phyloP scores from a whole-genome alignment of 148 eudicot genomes.

The Rhododendron vialii region DNA sequence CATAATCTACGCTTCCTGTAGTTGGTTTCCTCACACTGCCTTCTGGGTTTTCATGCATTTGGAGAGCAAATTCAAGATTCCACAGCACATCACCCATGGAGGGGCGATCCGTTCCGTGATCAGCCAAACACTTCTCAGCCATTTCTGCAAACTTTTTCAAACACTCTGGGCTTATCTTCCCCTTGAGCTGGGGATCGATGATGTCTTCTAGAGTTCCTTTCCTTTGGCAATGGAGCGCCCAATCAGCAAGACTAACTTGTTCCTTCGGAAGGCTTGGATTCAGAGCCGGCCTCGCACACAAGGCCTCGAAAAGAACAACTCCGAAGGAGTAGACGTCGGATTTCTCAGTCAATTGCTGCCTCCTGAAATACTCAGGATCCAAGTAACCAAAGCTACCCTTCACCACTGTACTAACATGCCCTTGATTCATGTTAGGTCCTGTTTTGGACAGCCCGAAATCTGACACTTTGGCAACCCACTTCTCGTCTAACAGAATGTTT shows the following conservation, averaged over 20 bases:
- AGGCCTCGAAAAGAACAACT: constrained; percentile 43
- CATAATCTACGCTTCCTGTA: constrained; percentile 8
- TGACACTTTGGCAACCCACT: constrained; percentile 53
- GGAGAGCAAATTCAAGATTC: constrained; percentile 39
- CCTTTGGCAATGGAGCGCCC: constrained; percentile 31
- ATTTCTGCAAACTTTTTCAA: constrained; percentile 38
- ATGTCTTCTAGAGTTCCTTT: constrained; percentile 34
- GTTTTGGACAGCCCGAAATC: constrained; percentile 52
- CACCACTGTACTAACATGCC: constrained; percentile 45
- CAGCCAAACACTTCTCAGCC: constrained; percentile 41
- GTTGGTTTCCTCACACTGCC: constrained; percentile 4
- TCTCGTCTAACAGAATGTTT: constrained; percentile 50
- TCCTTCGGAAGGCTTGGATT: constrained; percentile 43
- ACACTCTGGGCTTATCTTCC: constrained; percentile 34
- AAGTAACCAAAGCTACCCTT: constrained; percentile 49
- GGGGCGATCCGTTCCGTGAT: constrained; percentile 44
- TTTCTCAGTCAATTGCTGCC: constrained; percentile 45
- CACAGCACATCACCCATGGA: constrained; percentile 51
- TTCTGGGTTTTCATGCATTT: constrained; percentile 25
- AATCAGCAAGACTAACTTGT: constrained; percentile 45
- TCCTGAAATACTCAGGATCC: constrained; percentile 48
- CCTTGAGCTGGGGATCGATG: constrained; percentile 44
- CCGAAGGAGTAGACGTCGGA: constrained; percentile 54
- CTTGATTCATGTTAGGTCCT: constrained; percentile 44
- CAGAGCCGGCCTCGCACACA: constrained; percentile 46